Conservation (phyloP, 148 eudicot genomes). For the Camellia lanceoleosa region DNA sequence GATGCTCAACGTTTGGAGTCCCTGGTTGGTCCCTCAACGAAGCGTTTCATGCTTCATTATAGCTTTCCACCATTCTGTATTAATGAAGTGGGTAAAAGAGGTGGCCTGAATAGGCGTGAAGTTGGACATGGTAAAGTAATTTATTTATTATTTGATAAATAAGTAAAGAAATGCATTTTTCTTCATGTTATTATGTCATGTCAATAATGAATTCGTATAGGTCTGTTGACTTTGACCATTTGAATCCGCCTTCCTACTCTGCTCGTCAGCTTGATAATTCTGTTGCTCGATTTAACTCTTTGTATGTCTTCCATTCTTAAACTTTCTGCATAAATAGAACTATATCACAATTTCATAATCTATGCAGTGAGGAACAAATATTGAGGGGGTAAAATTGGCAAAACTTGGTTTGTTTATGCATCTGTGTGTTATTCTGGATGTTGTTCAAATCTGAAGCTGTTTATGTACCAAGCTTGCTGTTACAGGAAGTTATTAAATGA, state of each 20-base stretch:
- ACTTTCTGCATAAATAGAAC: background rate
- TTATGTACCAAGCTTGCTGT: background rate
- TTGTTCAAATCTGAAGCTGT: background rate
- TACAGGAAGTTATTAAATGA: background rate
- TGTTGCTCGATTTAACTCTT: background rate
- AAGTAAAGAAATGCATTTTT: conserved; percentile 37
- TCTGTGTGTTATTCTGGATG: background rate
- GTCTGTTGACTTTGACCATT: background rate
- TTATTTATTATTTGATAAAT: background rate
- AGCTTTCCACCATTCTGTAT: conserved; percentile 93
- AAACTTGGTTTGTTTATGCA: background rate
- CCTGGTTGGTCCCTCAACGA: conserved; percentile 74
- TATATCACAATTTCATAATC: too few relatives aligned
- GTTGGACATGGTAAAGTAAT: conserved; percentile 89
- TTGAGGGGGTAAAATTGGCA: background rate
- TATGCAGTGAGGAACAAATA: background rate
- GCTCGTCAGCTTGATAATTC: background rate
- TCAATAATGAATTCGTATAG: background rate
- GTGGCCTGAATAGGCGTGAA: conserved; percentile 89
- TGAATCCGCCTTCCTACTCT: background rate
- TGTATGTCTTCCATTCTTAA: background rate
- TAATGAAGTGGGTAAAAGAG: conserved; percentile 91
- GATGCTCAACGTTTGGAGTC: conserved; percentile 88
- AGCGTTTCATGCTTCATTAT: conserved; percentile 97
- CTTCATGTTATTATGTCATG: conserved; percentile 5